A percentile compares a stretch with the other conserved stretches of the same genome.
Evolutionary conservation across 371 early-diverging fungal species (phyloP).

Genomic region (Catenaria anguillulae): DNA sequence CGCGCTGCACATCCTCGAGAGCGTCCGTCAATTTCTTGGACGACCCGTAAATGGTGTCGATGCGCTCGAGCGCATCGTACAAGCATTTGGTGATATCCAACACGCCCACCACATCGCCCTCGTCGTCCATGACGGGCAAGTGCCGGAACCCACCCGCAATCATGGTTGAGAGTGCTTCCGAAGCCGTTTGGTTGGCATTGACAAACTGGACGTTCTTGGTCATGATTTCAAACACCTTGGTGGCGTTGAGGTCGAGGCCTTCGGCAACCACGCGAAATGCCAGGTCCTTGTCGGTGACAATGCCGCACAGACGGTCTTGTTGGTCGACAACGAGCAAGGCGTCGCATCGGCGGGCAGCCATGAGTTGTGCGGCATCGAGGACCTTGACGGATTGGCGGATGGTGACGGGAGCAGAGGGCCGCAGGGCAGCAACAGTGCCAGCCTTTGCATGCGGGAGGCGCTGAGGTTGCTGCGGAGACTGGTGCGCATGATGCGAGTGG

Average conservation of each 20-base stretch:
- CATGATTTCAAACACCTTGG: constrained; percentile 74
- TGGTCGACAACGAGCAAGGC: constrained; percentile 81
- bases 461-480: not conserved
- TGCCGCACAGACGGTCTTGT: constrained; percentile 81
- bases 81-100: constrained; percentile 91
- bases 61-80: constrained; percentile 83
- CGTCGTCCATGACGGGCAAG: constrained; percentile 84
- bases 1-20: constrained; percentile 81
- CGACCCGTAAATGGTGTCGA: constrained; percentile 83
- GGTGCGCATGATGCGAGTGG: not conserved
- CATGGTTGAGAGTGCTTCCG: constrained; percentile 88
- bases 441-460: constrained; percentile 12
- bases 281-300: constrained; percentile 81
- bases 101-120: constrained; percentile 80
- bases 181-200: constrained; percentile 61
- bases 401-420: constrained; percentile 72
- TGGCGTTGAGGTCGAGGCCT: constrained; percentile 56
- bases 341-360: constrained; percentile 96
- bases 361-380: constrained; percentile 83
- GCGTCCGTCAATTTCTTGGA: constrained; percentile 75
- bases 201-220: constrained; percentile 80
- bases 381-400: constrained; percentile 74
- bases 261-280: constrained; percentile 77
- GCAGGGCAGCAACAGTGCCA: constrained; percentile 79
- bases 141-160: constrained; percentile 85